Evolutionary conservation across 345 rosid genomes (phyloP), one percentile per base, ranked within the genome.

Genomic region (Eucalyptus victrix): DNA sequence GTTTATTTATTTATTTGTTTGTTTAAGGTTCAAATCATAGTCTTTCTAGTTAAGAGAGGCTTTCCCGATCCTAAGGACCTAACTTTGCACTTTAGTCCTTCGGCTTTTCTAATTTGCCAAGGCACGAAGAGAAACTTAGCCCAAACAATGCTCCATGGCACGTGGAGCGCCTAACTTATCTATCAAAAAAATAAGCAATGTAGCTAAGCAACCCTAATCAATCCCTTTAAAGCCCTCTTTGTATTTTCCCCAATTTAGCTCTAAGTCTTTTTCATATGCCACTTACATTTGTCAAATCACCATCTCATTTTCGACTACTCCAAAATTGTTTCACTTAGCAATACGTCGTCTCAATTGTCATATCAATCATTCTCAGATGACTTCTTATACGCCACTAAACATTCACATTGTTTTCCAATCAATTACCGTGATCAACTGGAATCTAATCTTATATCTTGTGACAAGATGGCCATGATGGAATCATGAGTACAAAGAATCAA

Each of bases 101-200:
- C 34, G 2, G 14, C 24, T 87, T 49, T 34, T 87, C 67, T 54
- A 12, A 23, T 53, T 88, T 42, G n/a, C 53, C 45, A 37, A 88
- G 49, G 44, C 86, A 67, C 13, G 47, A 88, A 88, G 37, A 45
- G 17, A 80, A 67, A 49, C 86, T 54, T 10, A n/a, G 28, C 47
- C 85, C 47, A 76, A 76, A 40, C 81, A n/a, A 18, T 45, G 53
- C 37, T 37, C 88, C 26, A 2, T 37, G 72, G 49, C 49, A 49
- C 17, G 54, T 65, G 86, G 88, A 86, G 26, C 30, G 58, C 92
- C 94, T 91, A 90, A 88, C 92, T 89, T 92, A 93, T 88, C 87
- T 51, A 44, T 49, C 28, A 60, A 40, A 40, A 90, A 87, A 90
- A 86, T 12, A 40, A 86, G n/a, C 32, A 34, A 49, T 72, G 67